Percentiles rank a stretch among this genome's conserved stretches.
These are phyloP conservation scores for Neonectria faginata DNA, from an alignment of 2,329 filamentous ascomycete species.

Conservation along the genomic window DNA sequence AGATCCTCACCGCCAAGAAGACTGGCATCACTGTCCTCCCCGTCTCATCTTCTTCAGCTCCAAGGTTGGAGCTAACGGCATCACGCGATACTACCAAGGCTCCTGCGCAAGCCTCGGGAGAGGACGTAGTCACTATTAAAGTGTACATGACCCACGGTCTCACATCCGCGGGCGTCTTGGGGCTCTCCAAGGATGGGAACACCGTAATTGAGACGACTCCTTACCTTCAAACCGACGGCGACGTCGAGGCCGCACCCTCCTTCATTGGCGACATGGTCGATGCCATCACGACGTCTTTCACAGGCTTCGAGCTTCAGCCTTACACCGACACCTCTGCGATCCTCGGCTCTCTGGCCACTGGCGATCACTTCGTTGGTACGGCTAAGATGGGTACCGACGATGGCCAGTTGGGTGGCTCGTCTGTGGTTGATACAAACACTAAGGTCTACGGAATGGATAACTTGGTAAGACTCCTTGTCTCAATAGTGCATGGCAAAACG, in stretches of 20 bases:
- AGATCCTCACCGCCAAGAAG: conserved; percentile 64
- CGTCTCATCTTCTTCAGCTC: conserved; percentile 68
- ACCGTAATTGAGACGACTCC: conserved; percentile 70
- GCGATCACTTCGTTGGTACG: conserved; percentile 65
- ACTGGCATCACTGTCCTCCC: conserved; percentile 64
- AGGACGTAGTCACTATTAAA: conserved; percentile 63
- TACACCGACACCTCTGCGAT: conserved; percentile 46
- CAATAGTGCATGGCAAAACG: not conserved
- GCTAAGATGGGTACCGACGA: conserved; percentile 70
- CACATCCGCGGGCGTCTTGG: conserved; percentile 70
- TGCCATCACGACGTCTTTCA: conserved; percentile 56
- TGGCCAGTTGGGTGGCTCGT: conserved; percentile 62
- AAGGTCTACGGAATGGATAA: conserved; percentile 76
- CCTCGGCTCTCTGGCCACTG: conserved; percentile 49
- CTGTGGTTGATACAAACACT: conserved; percentile 71
- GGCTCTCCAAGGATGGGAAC: conserved; percentile 66
- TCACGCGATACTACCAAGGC: conserved; percentile 73
- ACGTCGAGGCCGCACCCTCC: conserved; percentile 72
- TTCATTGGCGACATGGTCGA: conserved; percentile 71
- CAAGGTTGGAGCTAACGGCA: conserved; percentile 67
- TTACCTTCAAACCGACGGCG: conserved; percentile 68
- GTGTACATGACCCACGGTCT: conserved; percentile 73
- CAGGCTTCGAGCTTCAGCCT: conserved; percentile 26
- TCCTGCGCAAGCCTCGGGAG: conserved; percentile 73
- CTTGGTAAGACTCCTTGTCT: conserved; percentile 48